Base-by-base conservation (phyloP, 768 basidiomycete genomes). In the Agaricus sinodeliciosus region DNA sequence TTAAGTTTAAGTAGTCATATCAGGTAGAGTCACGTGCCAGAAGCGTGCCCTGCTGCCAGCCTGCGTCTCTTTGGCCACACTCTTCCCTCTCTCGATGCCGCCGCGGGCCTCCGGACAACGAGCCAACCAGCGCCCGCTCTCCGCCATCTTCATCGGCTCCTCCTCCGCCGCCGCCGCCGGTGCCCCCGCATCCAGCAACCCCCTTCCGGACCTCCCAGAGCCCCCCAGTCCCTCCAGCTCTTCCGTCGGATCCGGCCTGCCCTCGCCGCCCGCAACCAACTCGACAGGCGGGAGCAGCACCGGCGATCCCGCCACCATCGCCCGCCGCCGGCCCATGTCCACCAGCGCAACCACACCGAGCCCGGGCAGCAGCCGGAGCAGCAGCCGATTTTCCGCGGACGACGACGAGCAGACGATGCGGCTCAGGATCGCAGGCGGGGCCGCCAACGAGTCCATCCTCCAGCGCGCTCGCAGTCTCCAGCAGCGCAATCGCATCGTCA, bases 221-320 rank as follows among this genome's bases (percentile, higher is more conserved):
- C 84, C 83, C 3, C 81, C 84, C n/a, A 85, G 81, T 56, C 83
- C 84, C 9, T 72, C 70, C 19, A 68, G 74, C 31, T 71, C 31
- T 2, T 31, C 69, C 57, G 60, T 62, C 12, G 65, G 74, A 53
- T 87, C 86, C 4, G 88, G 89, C 5, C 65, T 91, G 4, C 89
- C 90, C 1, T 90, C 87, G 19, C 90, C 90, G 0, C 90, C 90
- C 40, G 88, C 87, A 25, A 88, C 90, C 16, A 90, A 90, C 63
- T 90, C 88, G 9, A 90, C 87, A 1, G 87, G 85, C 31, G 89
- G 87, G 65, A 85, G 86, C 35, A 87, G 86, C 60, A 82, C 80
- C 3, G 84, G 82, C 40, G 83, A 83, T 67, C 76, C 76, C 43
- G 71, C 66, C 48, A 77, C 73, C 55, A 68, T 71, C 49, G 68